Evolutionary conservation across 345 rosid genomes (phyloP).

Genomic region (Brassica incana): DNA sequence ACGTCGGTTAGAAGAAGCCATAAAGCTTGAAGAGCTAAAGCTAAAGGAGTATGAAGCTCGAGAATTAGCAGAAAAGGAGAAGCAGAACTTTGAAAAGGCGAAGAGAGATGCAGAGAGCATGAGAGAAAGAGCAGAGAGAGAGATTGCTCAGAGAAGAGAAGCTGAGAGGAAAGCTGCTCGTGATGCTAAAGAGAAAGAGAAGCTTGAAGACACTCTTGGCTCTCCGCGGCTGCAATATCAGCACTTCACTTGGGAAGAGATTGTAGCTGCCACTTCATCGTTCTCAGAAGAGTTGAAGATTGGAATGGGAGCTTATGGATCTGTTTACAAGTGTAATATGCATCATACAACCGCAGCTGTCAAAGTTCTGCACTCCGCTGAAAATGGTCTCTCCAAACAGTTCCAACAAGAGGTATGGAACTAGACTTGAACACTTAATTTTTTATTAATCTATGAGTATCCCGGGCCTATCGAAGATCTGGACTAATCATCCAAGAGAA

Average conservation of each 20-base stretch:
- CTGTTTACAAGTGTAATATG: slow-evolving; percentile 43
- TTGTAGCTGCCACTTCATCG: slow-evolving; percentile 39
- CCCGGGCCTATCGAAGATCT: too few species aligned
- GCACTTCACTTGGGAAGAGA: slow-evolving; percentile 43
- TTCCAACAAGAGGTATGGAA: slow-evolving; percentile 41
- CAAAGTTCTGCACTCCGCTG: slow-evolving; percentile 39
- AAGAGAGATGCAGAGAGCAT: slow-evolving; percentile 54
- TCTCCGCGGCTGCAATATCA: slow-evolving; percentile 48
- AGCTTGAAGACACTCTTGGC: slow-evolving; percentile 52
- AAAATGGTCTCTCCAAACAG: slow-evolving; percentile 33
- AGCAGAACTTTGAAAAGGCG: slow-evolving; percentile 57
- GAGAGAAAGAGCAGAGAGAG: slow-evolving; percentile 56
- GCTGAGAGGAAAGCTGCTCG: slow-evolving; percentile 62
- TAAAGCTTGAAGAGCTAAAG: slow-evolving; percentile 60
- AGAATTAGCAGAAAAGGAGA: slow-evolving; percentile 63
- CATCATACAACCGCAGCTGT: slow-evolving; percentile 47
- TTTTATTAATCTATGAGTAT: too few species aligned
- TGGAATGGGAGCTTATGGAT: slow-evolving; percentile 41
- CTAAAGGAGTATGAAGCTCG: slow-evolving; percentile 54
- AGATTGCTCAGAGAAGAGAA: slow-evolving; percentile 55
- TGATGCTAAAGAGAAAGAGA: slow-evolving; percentile 78
- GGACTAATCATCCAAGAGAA: too few species aligned
- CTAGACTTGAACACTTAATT: not conserved
- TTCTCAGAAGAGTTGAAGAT: slow-evolving; percentile 40
- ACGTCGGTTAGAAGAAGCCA: slow-evolving; percentile 59